Evolutionary conservation across 768 basidiomycete genomes (phyloP).

Genomic region (Macrolepiota fuliginosa): DNA sequence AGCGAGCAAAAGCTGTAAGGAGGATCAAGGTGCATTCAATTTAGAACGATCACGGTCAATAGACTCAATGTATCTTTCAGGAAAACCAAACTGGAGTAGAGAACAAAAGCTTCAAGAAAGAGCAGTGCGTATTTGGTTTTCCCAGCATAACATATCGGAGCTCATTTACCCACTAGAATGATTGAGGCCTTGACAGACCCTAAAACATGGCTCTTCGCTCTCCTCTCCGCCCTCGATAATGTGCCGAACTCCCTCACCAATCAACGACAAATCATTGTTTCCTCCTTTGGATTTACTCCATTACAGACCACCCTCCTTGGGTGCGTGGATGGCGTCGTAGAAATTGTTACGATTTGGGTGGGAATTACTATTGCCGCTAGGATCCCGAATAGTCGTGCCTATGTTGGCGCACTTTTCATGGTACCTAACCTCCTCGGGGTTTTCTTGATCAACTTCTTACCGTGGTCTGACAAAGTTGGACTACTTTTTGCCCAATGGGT

Average conservation of each 20-base stretch:
- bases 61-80: slow-evolving; percentile 24
- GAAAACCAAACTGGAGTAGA: slow-evolving; percentile 80
- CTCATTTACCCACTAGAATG: slow-evolving; percentile 40
- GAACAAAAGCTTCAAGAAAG: slow-evolving; percentile 78
- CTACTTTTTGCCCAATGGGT: slow-evolving; percentile 57
- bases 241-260: slow-evolving; percentile 66
- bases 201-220: slow-evolving; percentile 76
- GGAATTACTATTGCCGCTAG: slow-evolving; percentile 59
- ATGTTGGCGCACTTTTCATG: slow-evolving; percentile 56
- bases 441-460: slow-evolving; percentile 60
- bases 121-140: slow-evolving; percentile 52
- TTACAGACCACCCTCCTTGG: slow-evolving; percentile 69
- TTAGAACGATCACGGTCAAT: not conserved
- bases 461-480: slow-evolving; percentile 65
- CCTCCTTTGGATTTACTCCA: slow-evolving; percentile 61
- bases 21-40: slow-evolving; percentile 51
- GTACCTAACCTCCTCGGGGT: slow-evolving; percentile 65
- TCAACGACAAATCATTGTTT: slow-evolving; percentile 62
- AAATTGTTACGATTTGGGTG: slow-evolving; percentile 68
- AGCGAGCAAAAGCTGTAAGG: slow-evolving; percentile 59
- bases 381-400: slow-evolving; percentile 58
- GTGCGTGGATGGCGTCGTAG: slow-evolving; percentile 63
- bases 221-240: slow-evolving; percentile 60
- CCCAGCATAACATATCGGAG: not conserved
- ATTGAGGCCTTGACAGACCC: slow-evolving; percentile 65